These are phyloP conservation scores for Colletotrichum godetiae DNA, from an alignment of 2,329 filamentous ascomycete genomes.

Conservation along the genomic window DNA sequence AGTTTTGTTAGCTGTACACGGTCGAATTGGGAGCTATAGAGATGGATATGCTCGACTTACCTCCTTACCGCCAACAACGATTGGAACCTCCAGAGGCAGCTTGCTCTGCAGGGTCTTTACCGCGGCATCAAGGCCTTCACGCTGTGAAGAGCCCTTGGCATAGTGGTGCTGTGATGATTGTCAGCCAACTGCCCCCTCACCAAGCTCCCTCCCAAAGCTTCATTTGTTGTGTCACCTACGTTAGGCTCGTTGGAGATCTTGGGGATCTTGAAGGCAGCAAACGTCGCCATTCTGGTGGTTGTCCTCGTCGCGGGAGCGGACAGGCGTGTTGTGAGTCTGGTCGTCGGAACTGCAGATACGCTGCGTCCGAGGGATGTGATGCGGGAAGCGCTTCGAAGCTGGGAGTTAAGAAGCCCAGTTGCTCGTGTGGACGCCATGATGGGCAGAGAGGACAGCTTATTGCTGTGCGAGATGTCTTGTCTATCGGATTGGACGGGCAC, in stretches of 20 bases:
- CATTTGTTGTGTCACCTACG: constrained; percentile 64
- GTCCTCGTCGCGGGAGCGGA: constrained; percentile 41
- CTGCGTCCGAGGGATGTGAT: constrained; percentile 22
- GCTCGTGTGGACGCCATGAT: constrained; percentile 32
- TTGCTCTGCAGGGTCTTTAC: constrained; percentile 76
- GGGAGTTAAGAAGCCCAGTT: constrained; percentile 31
- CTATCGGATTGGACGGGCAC: neutral
- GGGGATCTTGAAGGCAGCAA: constrained; percentile 90
- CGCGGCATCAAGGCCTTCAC: constrained; percentile 80
- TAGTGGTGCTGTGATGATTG: constrained; percentile 79
- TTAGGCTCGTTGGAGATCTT: constrained; percentile 95
- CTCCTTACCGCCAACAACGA: constrained; percentile 86
- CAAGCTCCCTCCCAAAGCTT: neutral
- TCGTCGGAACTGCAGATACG: neutral
- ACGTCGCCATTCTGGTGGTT: constrained; percentile 59
- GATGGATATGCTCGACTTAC: constrained; percentile 56
- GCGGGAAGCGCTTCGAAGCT: constrained; percentile 30
- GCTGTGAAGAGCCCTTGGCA: constrained; percentile 82
- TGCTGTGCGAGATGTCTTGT: neutral
- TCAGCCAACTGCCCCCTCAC: constrained; percentile 48
- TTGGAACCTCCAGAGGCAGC: constrained; percentile 80
- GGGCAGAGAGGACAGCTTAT: neutral
- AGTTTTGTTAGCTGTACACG: neutral
- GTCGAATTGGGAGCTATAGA: neutral
- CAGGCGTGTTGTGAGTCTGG: constrained; percentile 14